phyloP scores from a whole-genome alignment of 139 green algal genomes.

The Chlorella ohadii region DNA sequence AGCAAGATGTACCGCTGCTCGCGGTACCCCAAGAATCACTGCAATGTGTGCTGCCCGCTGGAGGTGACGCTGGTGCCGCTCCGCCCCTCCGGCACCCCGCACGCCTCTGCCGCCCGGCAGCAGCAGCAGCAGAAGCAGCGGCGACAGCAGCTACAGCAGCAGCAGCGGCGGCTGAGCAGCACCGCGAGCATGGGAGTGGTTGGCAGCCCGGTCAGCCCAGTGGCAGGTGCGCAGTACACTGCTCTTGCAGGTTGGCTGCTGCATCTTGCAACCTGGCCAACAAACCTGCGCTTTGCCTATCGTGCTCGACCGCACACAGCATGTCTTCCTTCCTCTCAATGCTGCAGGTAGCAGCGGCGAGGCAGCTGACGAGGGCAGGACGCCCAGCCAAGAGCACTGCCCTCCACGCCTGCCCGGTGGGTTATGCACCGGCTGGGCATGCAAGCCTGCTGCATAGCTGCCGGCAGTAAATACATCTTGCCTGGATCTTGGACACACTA shows the following conservation, averaged over 20 bases:
- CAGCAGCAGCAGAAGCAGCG: background rate
- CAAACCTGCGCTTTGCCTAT: background rate
- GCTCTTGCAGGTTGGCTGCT: too few relatives aligned
- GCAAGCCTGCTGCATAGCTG: background rate
- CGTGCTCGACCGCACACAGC: background rate
- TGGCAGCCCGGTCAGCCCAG: background rate
- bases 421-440: background rate
- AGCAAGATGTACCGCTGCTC: slow-evolving; percentile 9
- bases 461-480: too few relatives aligned
- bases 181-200: background rate
- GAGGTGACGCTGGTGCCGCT: slow-evolving; percentile 17
- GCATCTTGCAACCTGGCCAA: background rate
- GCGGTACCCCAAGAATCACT: slow-evolving; percentile 11
- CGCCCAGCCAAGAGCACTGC: slow-evolving; percentile 13
- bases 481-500: too few relatives aligned
- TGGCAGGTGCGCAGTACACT: background rate
- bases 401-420: slow-evolving; percentile 7
- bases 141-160: background rate
- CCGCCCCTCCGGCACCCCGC: background rate
- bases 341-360: background rate
- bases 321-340: background rate
- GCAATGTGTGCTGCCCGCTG: slow-evolving; percentile 6
- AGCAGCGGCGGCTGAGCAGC: background rate
- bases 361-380: background rate
- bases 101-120: background rate